Evolutionary conservation across 306 rosid species (phyloP).

Genomic region (Phaseolus lunatus): DNA sequence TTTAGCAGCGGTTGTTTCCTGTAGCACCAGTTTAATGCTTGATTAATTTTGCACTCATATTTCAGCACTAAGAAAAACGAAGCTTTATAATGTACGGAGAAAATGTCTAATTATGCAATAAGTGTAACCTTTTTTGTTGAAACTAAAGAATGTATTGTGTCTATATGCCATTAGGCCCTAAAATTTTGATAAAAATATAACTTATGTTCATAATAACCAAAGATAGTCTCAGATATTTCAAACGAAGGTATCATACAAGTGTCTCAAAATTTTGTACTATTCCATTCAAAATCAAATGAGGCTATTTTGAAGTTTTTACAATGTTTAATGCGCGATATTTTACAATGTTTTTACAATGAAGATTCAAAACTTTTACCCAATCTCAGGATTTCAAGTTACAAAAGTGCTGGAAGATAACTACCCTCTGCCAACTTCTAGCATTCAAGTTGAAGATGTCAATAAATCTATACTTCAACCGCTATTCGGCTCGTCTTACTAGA

Average conservation of each 20-base stretch:
- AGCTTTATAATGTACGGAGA: background rate
- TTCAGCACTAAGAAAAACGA: background rate
- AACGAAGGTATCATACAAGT: no score
- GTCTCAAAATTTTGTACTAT: no score
- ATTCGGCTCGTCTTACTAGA: no score
- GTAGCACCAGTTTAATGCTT: constrained; percentile 39
- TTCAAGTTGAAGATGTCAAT: no score
- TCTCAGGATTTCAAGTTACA: no score
- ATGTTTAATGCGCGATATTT: background rate
- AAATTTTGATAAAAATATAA: background rate
- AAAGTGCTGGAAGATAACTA: no score
- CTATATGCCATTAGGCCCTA: background rate
- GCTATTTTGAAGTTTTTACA: background rate
- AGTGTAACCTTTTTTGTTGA: background rate
- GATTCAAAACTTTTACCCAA: background rate
- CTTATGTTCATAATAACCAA: background rate
- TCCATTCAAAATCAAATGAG: no score
- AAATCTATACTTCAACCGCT: no score
- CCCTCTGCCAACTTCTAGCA: no score
- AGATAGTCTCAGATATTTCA: no score
- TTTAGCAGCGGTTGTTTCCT: constrained; percentile 73
- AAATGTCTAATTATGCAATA: background rate
- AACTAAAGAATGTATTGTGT: background rate
- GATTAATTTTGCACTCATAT: constrained; percentile 21
- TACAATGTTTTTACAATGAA: background rate